Percentiles rank a stretch among this genome's conserved stretches.
These are phyloP conservation scores for Aspergillus novofumigatus DNA, from an alignment of 2,329 filamentous ascomycete species.

Conservation along the genomic window DNA sequence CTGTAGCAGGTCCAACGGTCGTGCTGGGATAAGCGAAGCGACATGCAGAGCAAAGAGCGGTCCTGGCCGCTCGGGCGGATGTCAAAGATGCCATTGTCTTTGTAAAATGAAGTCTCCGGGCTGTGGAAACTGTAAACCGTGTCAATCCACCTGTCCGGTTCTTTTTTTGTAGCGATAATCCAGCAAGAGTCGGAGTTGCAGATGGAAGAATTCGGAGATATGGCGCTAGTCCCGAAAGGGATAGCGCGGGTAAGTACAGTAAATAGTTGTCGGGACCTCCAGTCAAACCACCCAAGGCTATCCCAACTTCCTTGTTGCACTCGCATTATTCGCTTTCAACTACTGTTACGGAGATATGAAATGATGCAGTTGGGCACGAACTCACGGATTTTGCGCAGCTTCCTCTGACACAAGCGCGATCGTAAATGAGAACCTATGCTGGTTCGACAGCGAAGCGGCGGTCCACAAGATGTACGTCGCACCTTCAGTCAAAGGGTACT, in stretches of 20 bases:
- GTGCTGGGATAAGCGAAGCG: conserved; percentile 20
- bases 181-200: conserved; percentile 11
- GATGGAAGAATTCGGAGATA: conserved; percentile 24
- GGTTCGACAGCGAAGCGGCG: not conserved
- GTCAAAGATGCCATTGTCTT: conserved; percentile 47
- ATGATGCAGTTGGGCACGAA: not conserved
- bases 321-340: not conserved
- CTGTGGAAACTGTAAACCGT: conserved; percentile 13
- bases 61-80: conserved; percentile 39
- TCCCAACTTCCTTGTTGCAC: too few species aligned
- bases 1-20: conserved; percentile 11
- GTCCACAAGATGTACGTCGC: not conserved
- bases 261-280: not conserved
- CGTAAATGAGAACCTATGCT: not conserved
- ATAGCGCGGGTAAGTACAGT: conserved; percentile 5
- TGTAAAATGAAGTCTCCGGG: conserved; percentile 13
- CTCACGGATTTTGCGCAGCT: not conserved
- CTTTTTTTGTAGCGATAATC: conserved; percentile 7
- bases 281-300: not conserved
- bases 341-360: not conserved
- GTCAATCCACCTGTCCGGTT: conserved; percentile 7
- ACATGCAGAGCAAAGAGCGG: conserved; percentile 29
- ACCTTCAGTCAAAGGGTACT: conserved; percentile 1
- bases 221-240: conserved; percentile 19
- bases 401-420: not conserved